Evolutionary conservation across 768 basidiomycete genomes (phyloP).

Genomic region (Suillus ampliporus): DNA sequence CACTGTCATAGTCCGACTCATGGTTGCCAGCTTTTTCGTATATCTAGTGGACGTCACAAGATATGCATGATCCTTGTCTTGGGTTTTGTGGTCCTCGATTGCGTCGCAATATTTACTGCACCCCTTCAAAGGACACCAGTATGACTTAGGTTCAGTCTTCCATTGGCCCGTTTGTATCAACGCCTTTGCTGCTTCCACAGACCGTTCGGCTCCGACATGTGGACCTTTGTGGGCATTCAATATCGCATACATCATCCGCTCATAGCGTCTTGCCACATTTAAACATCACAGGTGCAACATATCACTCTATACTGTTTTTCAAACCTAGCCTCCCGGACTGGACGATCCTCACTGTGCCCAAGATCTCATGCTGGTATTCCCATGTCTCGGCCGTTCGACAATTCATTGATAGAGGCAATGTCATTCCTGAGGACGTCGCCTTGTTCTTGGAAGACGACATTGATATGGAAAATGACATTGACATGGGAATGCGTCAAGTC

Average conservation of each 20-base stretch:
- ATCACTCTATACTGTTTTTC: constrained; percentile 44
- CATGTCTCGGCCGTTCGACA: constrained; percentile 58
- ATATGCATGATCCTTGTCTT: no score
- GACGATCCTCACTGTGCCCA: constrained; percentile 58
- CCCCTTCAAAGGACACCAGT: constrained; percentile 13
- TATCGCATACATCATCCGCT: neutral
- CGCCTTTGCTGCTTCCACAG: constrained; percentile 20
- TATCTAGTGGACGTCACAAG: no score
- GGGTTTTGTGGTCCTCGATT: no score
- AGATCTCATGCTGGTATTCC: constrained; percentile 75
- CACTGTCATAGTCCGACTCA: no score
- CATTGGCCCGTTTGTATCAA: constrained; percentile 48
- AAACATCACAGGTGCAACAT: constrained; percentile 48
- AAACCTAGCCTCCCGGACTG: constrained; percentile 46
- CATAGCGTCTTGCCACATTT: constrained; percentile 20
- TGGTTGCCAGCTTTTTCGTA: no score
- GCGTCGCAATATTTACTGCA: constrained; percentile 31
- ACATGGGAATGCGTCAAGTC: constrained; percentile 43
- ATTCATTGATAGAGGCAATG: constrained; percentile 41
- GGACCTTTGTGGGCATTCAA: constrained; percentile 8
- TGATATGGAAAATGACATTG: constrained; percentile 72
- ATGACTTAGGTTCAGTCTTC: constrained; percentile 24
- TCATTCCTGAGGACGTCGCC: constrained; percentile 39
- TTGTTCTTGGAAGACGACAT: constrained; percentile 78
- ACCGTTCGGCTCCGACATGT: constrained; percentile 26